These are phyloP conservation scores for Mycena filopes DNA, from an alignment of 768 basidiomycete genomes.

Conservation along the genomic window DNA sequence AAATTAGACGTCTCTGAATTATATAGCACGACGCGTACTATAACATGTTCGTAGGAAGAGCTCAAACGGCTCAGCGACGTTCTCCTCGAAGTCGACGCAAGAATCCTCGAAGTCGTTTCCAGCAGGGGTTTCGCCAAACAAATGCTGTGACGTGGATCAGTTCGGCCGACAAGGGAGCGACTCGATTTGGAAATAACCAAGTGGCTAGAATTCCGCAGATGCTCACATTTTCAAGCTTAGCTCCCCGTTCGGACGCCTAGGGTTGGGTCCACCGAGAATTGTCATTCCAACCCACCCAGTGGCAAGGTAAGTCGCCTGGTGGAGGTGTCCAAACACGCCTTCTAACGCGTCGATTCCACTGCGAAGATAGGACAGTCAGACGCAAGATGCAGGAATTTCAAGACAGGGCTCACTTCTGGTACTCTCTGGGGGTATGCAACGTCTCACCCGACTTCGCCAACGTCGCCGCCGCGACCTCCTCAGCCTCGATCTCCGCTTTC, in stretches of 20 bases:
- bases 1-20: too few relatives aligned
- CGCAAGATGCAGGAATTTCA: too few relatives aligned
- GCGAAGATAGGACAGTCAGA: too few relatives aligned
- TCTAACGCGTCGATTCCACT: background rate
- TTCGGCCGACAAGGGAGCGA: background rate
- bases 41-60: background rate
- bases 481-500: too few relatives aligned
- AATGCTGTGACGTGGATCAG: background rate
- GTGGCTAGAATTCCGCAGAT: too few relatives aligned
- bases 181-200: background rate
- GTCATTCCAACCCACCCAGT: constrained; percentile 5
- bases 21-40: background rate
- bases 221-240: constrained; percentile 10
- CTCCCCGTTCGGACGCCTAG: background rate
- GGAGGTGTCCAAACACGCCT: background rate
- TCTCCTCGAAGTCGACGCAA: background rate
- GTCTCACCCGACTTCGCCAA: too few relatives aligned
- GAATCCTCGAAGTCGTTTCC: constrained; percentile 9
- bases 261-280: constrained; percentile 1
- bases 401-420: too few relatives aligned
- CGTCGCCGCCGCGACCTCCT: too few relatives aligned
- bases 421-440: too few relatives aligned
- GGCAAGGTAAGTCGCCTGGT: background rate
- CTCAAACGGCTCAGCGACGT: background rate
- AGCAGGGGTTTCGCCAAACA: background rate